Conservation (phyloP, 139 green algal species). For the Edaphochlamys debaryana region DNA sequence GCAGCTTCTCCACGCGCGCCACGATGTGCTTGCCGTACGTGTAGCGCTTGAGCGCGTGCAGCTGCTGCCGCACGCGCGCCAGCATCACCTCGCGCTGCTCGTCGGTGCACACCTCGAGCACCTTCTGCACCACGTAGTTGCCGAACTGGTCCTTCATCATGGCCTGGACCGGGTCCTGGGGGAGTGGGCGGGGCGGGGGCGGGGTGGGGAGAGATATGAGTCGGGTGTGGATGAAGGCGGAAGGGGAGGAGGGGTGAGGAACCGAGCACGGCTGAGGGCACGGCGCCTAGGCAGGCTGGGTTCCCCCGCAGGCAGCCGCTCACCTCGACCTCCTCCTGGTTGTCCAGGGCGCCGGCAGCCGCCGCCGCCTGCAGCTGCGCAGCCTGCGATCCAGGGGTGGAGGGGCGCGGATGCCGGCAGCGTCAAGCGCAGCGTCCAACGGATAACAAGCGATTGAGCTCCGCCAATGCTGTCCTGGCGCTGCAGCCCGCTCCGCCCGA, state of each 20-base stretch:
- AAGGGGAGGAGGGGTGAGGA: neutral
- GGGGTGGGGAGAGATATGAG: neutral
- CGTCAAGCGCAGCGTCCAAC: too few species aligned
- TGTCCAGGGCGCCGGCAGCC: slow-evolving; percentile 21
- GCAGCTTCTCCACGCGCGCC: slow-evolving; percentile 86
- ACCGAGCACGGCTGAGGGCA: neutral
- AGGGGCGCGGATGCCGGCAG: too few species aligned
- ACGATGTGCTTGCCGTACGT: slow-evolving; percentile 97
- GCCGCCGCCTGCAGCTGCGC: slow-evolving; percentile 8
- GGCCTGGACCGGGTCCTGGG: slow-evolving; percentile 67
- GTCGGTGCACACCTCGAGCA: slow-evolving; percentile 77
- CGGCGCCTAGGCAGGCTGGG: too few species aligned
- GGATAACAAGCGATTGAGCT: too few species aligned
- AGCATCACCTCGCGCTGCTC: slow-evolving; percentile 80
- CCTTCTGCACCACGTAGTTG: slow-evolving; percentile 93
- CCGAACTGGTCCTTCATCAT: slow-evolving; percentile 94
- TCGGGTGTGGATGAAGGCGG: neutral
- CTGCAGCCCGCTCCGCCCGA: too few species aligned
- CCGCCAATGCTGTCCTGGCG: too few species aligned
- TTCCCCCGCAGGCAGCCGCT: too few species aligned
- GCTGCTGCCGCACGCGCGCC: slow-evolving; percentile 71
- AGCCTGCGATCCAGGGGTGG: too few species aligned
- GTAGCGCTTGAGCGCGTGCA: slow-evolving; percentile 83
- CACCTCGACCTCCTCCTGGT: slow-evolving; percentile 51
- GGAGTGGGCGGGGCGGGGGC: neutral